These are phyloP conservation scores for Neostapfia colusana DNA, from an alignment of 176 grass and related monocot genomes.

Conservation along the genomic window DNA sequence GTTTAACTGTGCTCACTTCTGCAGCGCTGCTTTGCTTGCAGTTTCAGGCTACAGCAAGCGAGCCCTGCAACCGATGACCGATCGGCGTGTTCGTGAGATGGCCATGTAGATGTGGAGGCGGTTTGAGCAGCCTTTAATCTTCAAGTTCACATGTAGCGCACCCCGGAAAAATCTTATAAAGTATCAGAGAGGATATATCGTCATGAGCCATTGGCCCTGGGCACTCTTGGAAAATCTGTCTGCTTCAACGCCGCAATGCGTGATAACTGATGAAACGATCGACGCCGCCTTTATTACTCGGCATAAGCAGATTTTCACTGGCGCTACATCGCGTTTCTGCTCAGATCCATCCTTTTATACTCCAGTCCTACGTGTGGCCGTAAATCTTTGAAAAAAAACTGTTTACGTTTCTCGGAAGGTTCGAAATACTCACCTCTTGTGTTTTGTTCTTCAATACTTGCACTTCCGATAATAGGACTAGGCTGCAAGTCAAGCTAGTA, in stretches of 20 bases:
- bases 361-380: not conserved
- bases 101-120: not conserved
- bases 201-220: constrained; percentile 13
- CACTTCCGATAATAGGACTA: too few species aligned
- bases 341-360: not conserved
- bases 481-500: not conserved
- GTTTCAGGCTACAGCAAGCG: not conserved
- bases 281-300: not conserved
- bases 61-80: not conserved
- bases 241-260: constrained; percentile 11
- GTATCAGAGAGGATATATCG: not conserved
- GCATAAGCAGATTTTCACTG: not conserved
- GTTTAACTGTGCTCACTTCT: not conserved
- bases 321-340: not conserved
- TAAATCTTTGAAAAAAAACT: not conserved
- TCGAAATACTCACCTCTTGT: not conserved
- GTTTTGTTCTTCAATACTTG: not conserved
- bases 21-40: not conserved
- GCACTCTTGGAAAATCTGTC: constrained; percentile 47
- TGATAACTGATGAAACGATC: constrained; percentile 1
- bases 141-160: constrained; percentile 3
- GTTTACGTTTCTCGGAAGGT: too few species aligned
- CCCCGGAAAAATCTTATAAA: not conserved
- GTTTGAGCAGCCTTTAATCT: constrained; percentile 8
- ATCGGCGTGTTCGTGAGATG: not conserved